Evolutionary conservation across 2,329 filamentous ascomycete species (phyloP).

Genomic region (Lasiodiplodia sp.): DNA sequence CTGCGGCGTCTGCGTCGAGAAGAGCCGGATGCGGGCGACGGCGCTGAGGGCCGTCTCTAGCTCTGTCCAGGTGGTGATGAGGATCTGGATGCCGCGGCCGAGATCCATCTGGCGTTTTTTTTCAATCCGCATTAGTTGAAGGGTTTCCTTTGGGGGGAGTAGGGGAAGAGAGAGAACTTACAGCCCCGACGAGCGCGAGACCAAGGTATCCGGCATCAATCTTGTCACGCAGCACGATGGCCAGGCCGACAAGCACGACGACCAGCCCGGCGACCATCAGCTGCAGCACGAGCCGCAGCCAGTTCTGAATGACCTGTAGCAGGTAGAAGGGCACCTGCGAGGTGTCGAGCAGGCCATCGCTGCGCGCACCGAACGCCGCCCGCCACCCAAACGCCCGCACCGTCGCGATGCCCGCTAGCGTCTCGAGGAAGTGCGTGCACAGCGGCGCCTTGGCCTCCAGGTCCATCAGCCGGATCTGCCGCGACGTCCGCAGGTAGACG

Average conservation of each 20-base stretch:
- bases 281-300: constrained; percentile 52
- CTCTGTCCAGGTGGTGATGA: constrained; percentile 63
- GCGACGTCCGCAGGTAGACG: constrained; percentile 57
- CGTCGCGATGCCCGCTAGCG: constrained; percentile 56
- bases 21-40: constrained; percentile 63
- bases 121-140: no score
- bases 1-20: constrained; percentile 39
- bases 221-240: constrained; percentile 45
- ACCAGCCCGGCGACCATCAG: constrained; percentile 51
- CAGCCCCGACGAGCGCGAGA: constrained; percentile 51
- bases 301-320: constrained; percentile 54
- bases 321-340: constrained; percentile 56
- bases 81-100: constrained; percentile 34
- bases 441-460: constrained; percentile 60
- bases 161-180: no score
- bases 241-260: constrained; percentile 46
- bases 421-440: constrained; percentile 61
- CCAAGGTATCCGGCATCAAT: constrained; percentile 60
- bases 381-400: constrained; percentile 62
- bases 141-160: no score
- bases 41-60: constrained; percentile 67
- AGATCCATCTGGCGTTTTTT: constrained; percentile 30
- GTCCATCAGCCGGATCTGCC: constrained; percentile 61
- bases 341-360: constrained; percentile 47
- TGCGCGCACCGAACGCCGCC: constrained; percentile 47